Base-by-base conservation (phyloP, 495 filamentous ascomycete species). In the Penicillium macrosclerotiorum region DNA sequence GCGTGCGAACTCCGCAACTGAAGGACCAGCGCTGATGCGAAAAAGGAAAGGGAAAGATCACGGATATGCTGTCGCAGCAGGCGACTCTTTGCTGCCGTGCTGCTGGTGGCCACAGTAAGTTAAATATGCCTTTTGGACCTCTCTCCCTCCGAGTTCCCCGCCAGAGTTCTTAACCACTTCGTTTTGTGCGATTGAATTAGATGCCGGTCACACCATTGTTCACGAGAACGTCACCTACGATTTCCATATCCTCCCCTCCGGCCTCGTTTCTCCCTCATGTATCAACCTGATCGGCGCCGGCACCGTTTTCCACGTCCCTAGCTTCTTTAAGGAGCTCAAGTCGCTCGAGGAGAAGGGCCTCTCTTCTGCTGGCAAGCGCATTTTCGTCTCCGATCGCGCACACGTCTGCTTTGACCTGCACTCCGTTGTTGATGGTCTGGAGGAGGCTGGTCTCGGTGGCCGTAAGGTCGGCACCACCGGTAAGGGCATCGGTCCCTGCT, bases 381-480 rank as follows among this genome's bases (percentile, higher is more conserved):
- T 95, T 39, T 86, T 87, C 63, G 78, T 96, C 63, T 84, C 79
- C 20, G 86, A 92, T 60, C 81, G 91, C 48, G 85, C 84, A 25
- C 90, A 95, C 59, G 76, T 96, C 47, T 83, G 87, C 54, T 83
- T 96, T 47, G 85, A 94, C 54, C 73, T 96, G 32, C 90, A 95
- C 67, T 81, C 81, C 35, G 72, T 83, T 41, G 85, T 91, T 22
- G 89, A 95, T 63, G 86, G 89, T 8, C 73, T 95, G 14, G 85
- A 90, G 65, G 90, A 95, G 68, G 71, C 73, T 26, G 82, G 86
- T 54, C 76, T 95, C 9, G 88, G 84, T 31, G 85, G 83, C 43
- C 65, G 65, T 39, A 76, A 74, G 62, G 71, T 78, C 45, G 79
- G 79, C 17, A 83, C 78, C 12, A 82, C 79, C 5, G 71, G 69